These are phyloP conservation scores for Kwoniella bestiolae DNA, from an alignment of 768 basidiomycete species.

Conservation along the genomic window DNA sequence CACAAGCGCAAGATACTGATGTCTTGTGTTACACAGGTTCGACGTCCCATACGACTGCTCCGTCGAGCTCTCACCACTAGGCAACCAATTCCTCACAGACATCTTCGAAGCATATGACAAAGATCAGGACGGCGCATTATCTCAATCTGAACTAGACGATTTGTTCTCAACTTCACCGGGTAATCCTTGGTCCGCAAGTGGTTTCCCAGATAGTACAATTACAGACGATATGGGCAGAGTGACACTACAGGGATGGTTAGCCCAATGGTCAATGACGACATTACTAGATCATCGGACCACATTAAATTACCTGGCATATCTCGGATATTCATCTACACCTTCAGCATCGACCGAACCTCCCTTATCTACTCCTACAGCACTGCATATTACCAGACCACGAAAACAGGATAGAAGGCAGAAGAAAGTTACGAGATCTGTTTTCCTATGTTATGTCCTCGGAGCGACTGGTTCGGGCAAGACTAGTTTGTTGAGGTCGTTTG, in stretches of 20 bases:
- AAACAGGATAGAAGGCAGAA: conserved; percentile 83
- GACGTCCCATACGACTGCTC: conserved; percentile 93
- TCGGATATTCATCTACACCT: conserved; percentile 72
- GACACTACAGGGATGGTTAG: conserved; percentile 96
- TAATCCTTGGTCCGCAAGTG: conserved; percentile 92
- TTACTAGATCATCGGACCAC: conserved; percentile 91
- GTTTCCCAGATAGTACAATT: conserved; percentile 87
- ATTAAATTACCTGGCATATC: conserved; percentile 89
- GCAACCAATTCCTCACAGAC: conserved; percentile 96
- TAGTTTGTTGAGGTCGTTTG: conserved; percentile 78
- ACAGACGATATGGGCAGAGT: conserved; percentile 85
- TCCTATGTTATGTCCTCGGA: conserved; percentile 89
- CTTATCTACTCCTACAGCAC: conserved; percentile 68
- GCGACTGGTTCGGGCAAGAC: conserved; percentile 97
- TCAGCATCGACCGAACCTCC: conserved; percentile 37
- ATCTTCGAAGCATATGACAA: conserved; percentile 95
- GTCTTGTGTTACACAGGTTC: conserved; percentile 73
- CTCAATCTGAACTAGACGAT: conserved; percentile 77
- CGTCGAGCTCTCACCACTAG: conserved; percentile 89
- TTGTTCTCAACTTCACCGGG: conserved; percentile 94
- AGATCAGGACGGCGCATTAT: conserved; percentile 94
- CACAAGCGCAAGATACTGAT: too few species aligned
- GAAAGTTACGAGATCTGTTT: conserved; percentile 87
- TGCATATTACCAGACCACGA: conserved; percentile 81
- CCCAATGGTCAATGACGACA: conserved; percentile 99